phyloP scores from a whole-genome alignment of 1,139 yeast genomes.

The Kodamaea anthophila region DNA sequence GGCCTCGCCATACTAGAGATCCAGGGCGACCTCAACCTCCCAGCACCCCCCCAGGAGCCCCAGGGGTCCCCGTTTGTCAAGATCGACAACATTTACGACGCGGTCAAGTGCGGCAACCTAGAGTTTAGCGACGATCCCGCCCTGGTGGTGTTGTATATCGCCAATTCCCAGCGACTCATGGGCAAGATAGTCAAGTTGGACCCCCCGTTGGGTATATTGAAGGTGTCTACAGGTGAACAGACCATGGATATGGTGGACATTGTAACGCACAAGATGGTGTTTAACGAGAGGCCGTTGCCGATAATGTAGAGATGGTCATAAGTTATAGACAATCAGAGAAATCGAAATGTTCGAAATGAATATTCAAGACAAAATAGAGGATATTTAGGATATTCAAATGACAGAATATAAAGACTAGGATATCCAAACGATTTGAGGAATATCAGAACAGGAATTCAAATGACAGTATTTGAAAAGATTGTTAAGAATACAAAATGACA shows the following conservation, averaged over 20 bases:
- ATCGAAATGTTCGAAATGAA: not conserved
- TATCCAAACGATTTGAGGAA: too few species aligned
- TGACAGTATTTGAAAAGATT: too few species aligned
- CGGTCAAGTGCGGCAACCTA: slow-evolving; percentile 55
- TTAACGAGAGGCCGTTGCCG: slow-evolving; percentile 65
- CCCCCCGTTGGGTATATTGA: slow-evolving; percentile 56
- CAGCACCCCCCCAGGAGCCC: slow-evolving; percentile 28
- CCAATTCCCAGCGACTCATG: slow-evolving; percentile 59
- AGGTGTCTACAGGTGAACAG: slow-evolving; percentile 27
- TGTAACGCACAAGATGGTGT: slow-evolving; percentile 49
- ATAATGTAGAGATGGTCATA: slow-evolving; percentile 45
- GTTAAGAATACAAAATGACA: too few species aligned
- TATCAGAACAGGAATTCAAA: too few species aligned
- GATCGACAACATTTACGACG: slow-evolving; percentile 35
- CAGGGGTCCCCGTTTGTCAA: slow-evolving; percentile 24
- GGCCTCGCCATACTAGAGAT: slow-evolving; percentile 62
- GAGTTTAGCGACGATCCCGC: slow-evolving; percentile 41
- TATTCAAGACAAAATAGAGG: not conserved
- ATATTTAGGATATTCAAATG: not conserved
- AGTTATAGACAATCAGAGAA: not conserved
- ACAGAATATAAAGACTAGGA: too few species aligned
- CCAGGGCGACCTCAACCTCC: slow-evolving; percentile 63
- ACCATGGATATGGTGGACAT: slow-evolving; percentile 51
- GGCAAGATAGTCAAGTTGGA: slow-evolving; percentile 53
- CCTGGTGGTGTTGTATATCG: slow-evolving; percentile 52